These are phyloP conservation scores for Triticum monococcum DNA, from an alignment of 176 grass and related monocot genomes.

Conservation along the genomic window DNA sequence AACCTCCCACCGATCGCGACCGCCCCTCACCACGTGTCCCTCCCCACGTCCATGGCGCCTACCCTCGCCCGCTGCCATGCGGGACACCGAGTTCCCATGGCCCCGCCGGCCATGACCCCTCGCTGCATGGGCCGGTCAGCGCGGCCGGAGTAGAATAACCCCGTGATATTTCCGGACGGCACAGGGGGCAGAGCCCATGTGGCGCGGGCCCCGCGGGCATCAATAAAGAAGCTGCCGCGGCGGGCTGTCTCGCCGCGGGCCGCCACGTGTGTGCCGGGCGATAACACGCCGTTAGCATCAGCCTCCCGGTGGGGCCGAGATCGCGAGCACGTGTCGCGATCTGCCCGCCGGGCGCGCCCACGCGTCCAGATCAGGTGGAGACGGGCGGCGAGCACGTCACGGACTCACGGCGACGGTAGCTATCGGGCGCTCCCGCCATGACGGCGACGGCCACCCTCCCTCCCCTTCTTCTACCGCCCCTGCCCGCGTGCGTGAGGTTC, in stretches of 20 bases:
- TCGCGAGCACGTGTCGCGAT: not conserved
- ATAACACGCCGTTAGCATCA: conserved; percentile 37
- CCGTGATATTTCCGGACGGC: conserved; percentile 33
- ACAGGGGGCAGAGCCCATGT: conserved; percentile 36
- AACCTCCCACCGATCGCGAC: conserved; percentile 44
- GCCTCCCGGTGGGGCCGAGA: not conserved
- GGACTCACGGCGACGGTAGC: conserved; percentile 8
- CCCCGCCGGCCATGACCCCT: not conserved
- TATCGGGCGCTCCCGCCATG: conserved; percentile 52
- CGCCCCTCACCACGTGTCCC: conserved; percentile 36
- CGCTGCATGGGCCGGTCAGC: not conserved
- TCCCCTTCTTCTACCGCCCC: conserved; percentile 19
- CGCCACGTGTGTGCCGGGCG: conserved; percentile 48
- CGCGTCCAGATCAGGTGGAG: conserved; percentile 16
- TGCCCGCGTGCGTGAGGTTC: conserved; percentile 12
- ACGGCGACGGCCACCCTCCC: conserved; percentile 52
- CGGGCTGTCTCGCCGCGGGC: not conserved
- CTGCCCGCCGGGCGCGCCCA: not conserved
- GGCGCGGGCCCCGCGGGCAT: conserved; percentile 27
- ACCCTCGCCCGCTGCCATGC: accelerated
- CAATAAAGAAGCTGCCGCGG: conserved; percentile 35
- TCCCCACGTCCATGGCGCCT: accelerated
- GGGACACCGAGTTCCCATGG: accelerated
- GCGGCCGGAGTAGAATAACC: not conserved
- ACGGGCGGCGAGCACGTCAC: conserved; percentile 36